Evolutionary conservation across 106 monocot genomes (phyloP), one percentile per base, ranked within the genome.

Genomic region (Acorus gramineus): DNA sequence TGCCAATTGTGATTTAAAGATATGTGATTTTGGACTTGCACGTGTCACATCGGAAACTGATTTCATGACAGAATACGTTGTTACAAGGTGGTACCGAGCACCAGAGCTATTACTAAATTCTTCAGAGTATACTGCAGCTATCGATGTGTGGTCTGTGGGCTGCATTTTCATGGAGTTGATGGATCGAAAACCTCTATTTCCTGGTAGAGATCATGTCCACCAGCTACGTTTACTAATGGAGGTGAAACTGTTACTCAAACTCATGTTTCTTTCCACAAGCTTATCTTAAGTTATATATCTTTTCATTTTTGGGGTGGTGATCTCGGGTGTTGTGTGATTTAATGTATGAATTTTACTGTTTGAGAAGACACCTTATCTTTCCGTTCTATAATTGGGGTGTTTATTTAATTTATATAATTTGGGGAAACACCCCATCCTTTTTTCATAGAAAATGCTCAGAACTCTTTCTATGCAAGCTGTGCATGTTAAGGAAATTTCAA

Each of bases 141-240:
- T 95, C 77, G 95, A 95, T 85, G 84, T 95, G 3, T 95, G 95
- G 95, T 95, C 95, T 14, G 90, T 95, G 8, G 95, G 95, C n/a
- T 95, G 95, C 80, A 87, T 95, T 62, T 95, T 90, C 82, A 95
- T 95, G 95, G 95, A 95, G 72, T 67, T 95, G 14, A 95, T 95
- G 95, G 80, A 87, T 47, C 74, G 90, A 14, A 95, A 75, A 50
- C 95, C 95, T 53, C 74, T 95, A 73, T 95, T 95, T 68, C 95
- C 95, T 43, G 95, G 95, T 5, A 84, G 90, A 69, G 95, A 95
- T 73, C 95, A 90, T 84, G 95, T 89, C 14, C 90, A 95, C 72
- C 95, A 95, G 64, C 67, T 95, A 59, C 90, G 87, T 44, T 77
- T 95, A 55, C 66, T 95, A 4, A 90, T 95, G 95, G 87, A 95